Evolutionary conservation across 2,329 filamentous ascomycete genomes (phyloP).

Genomic region (Spiromastix sp.): DNA sequence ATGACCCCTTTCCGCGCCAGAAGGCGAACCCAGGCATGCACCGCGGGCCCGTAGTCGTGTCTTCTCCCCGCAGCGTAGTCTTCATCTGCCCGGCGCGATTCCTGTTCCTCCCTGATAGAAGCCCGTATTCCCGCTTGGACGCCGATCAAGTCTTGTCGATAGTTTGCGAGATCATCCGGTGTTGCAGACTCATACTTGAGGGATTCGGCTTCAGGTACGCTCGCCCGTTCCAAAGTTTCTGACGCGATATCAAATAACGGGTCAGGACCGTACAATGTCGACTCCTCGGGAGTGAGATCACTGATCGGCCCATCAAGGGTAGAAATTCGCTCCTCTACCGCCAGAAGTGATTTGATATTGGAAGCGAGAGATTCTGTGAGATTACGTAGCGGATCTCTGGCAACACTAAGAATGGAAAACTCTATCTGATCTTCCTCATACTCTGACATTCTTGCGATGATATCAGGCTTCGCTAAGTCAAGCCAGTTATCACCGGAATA

Average conservation of each 20-base stretch:
- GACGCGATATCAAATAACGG: slow-evolving; percentile 26
- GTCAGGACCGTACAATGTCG: slow-evolving; percentile 20
- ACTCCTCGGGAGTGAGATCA: slow-evolving; percentile 9
- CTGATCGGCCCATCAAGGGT: slow-evolving; percentile 1
- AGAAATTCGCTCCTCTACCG: slow-evolving; percentile 23
- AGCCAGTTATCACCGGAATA: slow-evolving; percentile 54
- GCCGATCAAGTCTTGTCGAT: slow-evolving; percentile 18
- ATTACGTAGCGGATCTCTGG: slow-evolving; percentile 50
- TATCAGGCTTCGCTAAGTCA: slow-evolving; percentile 50
- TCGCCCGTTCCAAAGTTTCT: slow-evolving; percentile 23
- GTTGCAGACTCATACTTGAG: slow-evolving; percentile 17
- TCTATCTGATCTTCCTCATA: slow-evolving; percentile 56
- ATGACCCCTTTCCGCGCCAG: slow-evolving; percentile 58
- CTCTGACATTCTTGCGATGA: slow-evolving; percentile 57
- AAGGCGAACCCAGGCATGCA: slow-evolving; percentile 59
- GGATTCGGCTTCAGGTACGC: slow-evolving; percentile 16
- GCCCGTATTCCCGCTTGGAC: slow-evolving; percentile 23
- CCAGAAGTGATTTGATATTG: slow-evolving; percentile 37
- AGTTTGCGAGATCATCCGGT: slow-evolving; percentile 21
- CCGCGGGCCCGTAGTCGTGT: slow-evolving; percentile 58
- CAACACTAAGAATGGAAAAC: slow-evolving; percentile 71
- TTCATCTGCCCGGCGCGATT: slow-evolving; percentile 28
- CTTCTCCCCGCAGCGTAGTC: slow-evolving; percentile 31
- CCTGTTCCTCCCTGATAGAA: slow-evolving; percentile 31
- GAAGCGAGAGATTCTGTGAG: slow-evolving; percentile 34